Evolutionary conservation across 352 stramenopile species (phyloP).

Genomic region (Stramenopiles sp.): DNA sequence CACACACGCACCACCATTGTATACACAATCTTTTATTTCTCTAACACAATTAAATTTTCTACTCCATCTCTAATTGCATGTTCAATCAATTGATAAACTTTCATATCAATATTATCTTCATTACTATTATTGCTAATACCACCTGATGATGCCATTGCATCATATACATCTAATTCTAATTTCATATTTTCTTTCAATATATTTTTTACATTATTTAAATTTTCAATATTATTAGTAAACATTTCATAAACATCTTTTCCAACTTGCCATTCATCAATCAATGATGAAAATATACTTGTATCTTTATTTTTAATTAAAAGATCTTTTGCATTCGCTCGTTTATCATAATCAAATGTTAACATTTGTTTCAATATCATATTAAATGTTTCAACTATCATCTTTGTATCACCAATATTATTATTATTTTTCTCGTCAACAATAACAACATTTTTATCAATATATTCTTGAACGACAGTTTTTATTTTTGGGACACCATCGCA

Average conservation of each 20-base stretch:
- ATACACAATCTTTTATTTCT: too few species aligned
- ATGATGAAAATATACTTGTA: background rate
- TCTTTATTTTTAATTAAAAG: background rate
- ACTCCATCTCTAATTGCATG: too few species aligned
- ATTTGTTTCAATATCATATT: background rate
- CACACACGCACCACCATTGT: too few species aligned
- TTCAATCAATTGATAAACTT: too few species aligned
- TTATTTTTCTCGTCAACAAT: background rate
- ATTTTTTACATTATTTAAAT: background rate
- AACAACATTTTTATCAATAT: background rate
- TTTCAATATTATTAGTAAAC: background rate
- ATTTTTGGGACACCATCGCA: background rate
- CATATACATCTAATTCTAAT: background rate
- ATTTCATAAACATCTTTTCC: background rate
- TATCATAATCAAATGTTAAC: background rate
- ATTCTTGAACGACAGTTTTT: background rate
- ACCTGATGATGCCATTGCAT: too few species aligned
- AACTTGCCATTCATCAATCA: background rate
- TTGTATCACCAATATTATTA: background rate
- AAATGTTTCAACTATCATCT: background rate
- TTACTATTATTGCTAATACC: too few species aligned
- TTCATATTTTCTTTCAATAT: background rate
- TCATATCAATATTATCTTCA: too few species aligned
- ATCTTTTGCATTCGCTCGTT: background rate
- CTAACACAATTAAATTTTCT: too few species aligned